Evolutionary conservation across 2,329 filamentous ascomycete genomes (phyloP), one percentile per base, ranked within the genome.

Genomic region (Sclerotinia borealis): DNA sequence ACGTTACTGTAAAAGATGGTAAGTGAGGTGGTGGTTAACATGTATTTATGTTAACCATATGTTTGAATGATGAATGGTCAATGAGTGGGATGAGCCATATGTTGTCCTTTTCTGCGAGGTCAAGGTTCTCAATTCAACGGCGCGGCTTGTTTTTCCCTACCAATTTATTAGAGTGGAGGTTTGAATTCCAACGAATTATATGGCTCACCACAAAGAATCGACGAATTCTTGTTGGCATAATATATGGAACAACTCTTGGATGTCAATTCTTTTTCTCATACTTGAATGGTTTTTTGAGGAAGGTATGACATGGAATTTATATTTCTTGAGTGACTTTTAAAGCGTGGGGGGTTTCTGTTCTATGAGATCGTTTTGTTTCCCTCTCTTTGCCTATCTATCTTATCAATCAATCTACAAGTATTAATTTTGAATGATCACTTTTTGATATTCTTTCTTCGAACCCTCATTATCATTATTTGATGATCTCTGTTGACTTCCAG

Each of bases 81-180:
- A 55, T 41, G 29, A 47, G 37, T 52, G 59, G 59, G 59, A 54
- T 61, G 37, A 61, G 25, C 25, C 37, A 51, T 43, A n/a, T 17
- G 36, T 17, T 61, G 47, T 55, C 47, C 27, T 55, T 52, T 54
- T 43, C 37, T 55, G 37, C 9, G 37, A 55, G 49, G 22, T 47
- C 59, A 29, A 37, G 48, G 47, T 61, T 49, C 13, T 36, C 5
- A 59, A 39, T 27, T 59, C 10, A 37, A 36, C 27, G 56, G 17
- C n/a, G n/a, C n/a, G n/a, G n/a, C n/a, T n/a, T n/a, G 13, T 31
- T 59, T 31, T 52, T 37, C 31, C n/a, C 49, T 31, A 29, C 19
- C 29, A 4, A 52, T 36, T 4, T 11, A 52, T 52, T 34, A 52
- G 52, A 55, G 52, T 55, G 52, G 52, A 55, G 25, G 52, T 15